Evolutionary conservation across 768 basidiomycete species (phyloP).

Genomic region (Leucogyrophana mollusca): DNA sequence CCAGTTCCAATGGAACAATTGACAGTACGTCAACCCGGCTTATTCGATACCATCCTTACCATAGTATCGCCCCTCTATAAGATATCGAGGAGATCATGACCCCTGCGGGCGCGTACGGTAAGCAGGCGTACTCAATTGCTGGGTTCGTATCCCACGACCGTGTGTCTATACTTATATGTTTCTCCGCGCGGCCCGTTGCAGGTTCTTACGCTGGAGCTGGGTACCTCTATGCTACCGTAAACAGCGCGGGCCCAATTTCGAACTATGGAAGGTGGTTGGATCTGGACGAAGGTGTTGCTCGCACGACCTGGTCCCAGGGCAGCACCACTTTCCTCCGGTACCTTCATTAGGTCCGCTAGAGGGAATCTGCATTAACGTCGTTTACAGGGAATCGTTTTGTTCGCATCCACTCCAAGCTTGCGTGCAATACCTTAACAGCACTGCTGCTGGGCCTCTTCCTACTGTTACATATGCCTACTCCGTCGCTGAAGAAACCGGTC

Average conservation of each 20-base stretch:
- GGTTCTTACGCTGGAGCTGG: constrained; percentile 73
- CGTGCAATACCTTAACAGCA: constrained; percentile 50
- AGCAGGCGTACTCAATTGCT: constrained; percentile 4
- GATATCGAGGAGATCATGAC: constrained; percentile 55
- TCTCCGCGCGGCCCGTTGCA: constrained; percentile 22
- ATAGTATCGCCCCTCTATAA: constrained; percentile 22
- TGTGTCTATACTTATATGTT: constrained; percentile 1
- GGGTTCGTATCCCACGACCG: not conserved
- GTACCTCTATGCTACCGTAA: constrained; percentile 51
- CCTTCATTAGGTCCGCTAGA: too few relatives aligned
- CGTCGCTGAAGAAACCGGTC: constrained; percentile 40
- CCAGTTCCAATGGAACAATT: constrained; percentile 57
- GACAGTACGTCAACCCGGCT: constrained; percentile 41
- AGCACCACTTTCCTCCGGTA: constrained; percentile 50
- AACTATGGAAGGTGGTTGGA: constrained; percentile 70
- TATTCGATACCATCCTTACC: too few relatives aligned
- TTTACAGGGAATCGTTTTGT: constrained; percentile 56
- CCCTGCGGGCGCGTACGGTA: constrained; percentile 62
- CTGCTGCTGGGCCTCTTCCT: constrained; percentile 31
- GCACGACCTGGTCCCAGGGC: constrained; percentile 60
- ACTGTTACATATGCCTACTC: constrained; percentile 48
- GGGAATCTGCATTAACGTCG: constrained; percentile 2
- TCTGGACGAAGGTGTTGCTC: constrained; percentile 57
- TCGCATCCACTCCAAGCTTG: constrained; percentile 65
- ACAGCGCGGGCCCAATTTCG: constrained; percentile 30